Base-by-base conservation (phyloP, 2,329 filamentous ascomycete genomes). In the Penicillium sp. region DNA sequence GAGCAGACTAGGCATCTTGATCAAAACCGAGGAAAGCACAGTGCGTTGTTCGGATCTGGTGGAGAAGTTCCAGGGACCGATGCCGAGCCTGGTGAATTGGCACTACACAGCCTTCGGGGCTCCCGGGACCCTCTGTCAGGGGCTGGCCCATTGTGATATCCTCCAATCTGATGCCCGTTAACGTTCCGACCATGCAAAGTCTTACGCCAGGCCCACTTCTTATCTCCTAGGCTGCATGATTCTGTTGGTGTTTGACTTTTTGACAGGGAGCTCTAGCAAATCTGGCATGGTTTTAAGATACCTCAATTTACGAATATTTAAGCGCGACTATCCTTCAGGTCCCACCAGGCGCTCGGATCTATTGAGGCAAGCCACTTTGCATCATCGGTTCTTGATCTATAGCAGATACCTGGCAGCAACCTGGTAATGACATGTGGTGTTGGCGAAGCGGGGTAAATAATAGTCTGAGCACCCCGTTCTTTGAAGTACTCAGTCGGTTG, bases 1-100 rank as follows among this genome's bases (percentile, higher is more conserved):
- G 76, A 79, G 53, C 72, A 76, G 54, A 72, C 70, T 52, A 69
- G 74, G 51, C 68, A 72, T 32, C 61, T 54, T 16, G 62, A 70
- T 57, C 46, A 66, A 67, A 41, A 56, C 56, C 51, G 72, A 58
- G 51, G 55, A 36, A 72, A 69, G 58, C 64, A 66, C 42, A 69
- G 62, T 49, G 54, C 66, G n/a, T 61, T 73, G 14, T 75, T 75
- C 47, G 66, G 71, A 34, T 67, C 66, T 50, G 62, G 57, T 50
- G 65, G 68, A 43, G 69, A 70, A 49, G 68, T 67, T 43, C 65
- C 60, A 56, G 58, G 57, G n/a, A 50, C 63, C 13, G 57, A 61
- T 32, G 58, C 55, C 38, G 74, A 75, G 22, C 67, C 69, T 22
- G 72, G 75, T 56, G 72, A 74, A 22, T 61, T 77, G 50, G 72